Evolutionary conservation across 805 yeast species (phyloP).

Genomic region (Blastobotrys robertii): DNA sequence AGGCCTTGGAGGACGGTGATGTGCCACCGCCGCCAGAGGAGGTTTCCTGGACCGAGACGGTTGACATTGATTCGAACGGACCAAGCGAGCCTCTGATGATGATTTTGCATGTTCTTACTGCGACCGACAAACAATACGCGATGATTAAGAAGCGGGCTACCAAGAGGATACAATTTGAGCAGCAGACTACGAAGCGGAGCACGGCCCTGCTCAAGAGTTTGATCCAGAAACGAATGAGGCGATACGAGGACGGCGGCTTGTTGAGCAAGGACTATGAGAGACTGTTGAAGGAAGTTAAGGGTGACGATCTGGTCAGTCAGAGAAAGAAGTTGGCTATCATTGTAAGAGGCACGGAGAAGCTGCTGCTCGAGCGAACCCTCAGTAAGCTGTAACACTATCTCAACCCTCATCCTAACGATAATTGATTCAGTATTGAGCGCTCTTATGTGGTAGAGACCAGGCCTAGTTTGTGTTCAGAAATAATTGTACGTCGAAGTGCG

Average conservation of each 20-base stretch:
- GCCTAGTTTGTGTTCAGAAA: too few species aligned
- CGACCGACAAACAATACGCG: conserved; percentile 11
- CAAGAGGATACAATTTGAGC: conserved; percentile 2
- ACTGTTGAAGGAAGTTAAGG: conserved; percentile 6
- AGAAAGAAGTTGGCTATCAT: conserved; percentile 14
- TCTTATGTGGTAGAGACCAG: too few species aligned
- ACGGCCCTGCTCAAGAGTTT: conserved; percentile 6
- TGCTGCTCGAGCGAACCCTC: conserved; percentile 17
- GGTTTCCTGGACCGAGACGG: conserved; percentile 14
- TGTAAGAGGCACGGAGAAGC: conserved; percentile 26
- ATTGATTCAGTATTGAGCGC: too few species aligned
- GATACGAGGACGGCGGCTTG: conserved; percentile 17
- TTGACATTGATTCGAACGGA: conserved; percentile 11
- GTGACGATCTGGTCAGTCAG: conserved; percentile 4
- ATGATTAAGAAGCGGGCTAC: conserved; percentile 12
- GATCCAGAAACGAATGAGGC: conserved; percentile 9
- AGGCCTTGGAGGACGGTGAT: conserved; percentile 8
- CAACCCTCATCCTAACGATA: too few species aligned
- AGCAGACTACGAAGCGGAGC: conserved; percentile 4
- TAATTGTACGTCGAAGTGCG: too few species aligned
- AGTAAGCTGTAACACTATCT: too few species aligned
- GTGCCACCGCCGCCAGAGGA: conserved; percentile 6
- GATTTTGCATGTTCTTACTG: conserved; percentile 11
- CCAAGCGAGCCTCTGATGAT: conserved; percentile 12
- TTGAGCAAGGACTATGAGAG: conserved; percentile 17